Percentiles rank a stretch among this genome's conserved stretches.
phyloP scores from a whole-genome alignment of 306 rosid species.

The Sindora glabra region DNA sequence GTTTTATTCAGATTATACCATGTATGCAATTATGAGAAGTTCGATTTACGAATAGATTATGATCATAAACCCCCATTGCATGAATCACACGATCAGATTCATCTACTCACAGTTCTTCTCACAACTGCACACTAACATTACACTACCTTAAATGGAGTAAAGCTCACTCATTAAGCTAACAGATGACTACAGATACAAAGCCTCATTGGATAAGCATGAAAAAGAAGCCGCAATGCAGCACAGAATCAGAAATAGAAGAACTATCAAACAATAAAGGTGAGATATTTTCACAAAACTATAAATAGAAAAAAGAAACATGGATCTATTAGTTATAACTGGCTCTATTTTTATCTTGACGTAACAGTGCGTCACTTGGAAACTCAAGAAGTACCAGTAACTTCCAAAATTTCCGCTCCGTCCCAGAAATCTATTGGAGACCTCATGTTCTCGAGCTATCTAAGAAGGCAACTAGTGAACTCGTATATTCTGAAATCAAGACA shows the following conservation, averaged over 20 bases:
- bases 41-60: slow-evolving; percentile 24
- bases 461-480: slow-evolving; percentile 18
- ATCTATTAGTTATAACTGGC: background rate
- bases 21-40: no score
- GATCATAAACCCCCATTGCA: background rate
- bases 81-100: background rate
- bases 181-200: slow-evolving; percentile 15
- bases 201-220: slow-evolving; percentile 12
- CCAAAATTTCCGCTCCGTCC: background rate
- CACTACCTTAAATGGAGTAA: background rate
- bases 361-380: slow-evolving; percentile 12
- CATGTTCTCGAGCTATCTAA: slow-evolving; percentile 13
- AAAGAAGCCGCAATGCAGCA: background rate
- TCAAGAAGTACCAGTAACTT: no score
- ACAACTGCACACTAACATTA: background rate
- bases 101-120: background rate
- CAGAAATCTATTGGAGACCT: slow-evolving; percentile 20
- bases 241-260: background rate
- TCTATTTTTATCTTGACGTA: slow-evolving; percentile 1
- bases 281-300: background rate
- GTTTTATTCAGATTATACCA: no score
- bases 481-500: slow-evolving; percentile 7
- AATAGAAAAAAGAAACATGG: background rate
- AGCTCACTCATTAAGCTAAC: slow-evolving; percentile 9
- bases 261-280: slow-evolving; percentile 19